Evolutionary conservation across 2,329 filamentous ascomycete genomes (phyloP), one percentile per base, ranked within the genome.

Genomic region (Trichoderma semiorbis): DNA sequence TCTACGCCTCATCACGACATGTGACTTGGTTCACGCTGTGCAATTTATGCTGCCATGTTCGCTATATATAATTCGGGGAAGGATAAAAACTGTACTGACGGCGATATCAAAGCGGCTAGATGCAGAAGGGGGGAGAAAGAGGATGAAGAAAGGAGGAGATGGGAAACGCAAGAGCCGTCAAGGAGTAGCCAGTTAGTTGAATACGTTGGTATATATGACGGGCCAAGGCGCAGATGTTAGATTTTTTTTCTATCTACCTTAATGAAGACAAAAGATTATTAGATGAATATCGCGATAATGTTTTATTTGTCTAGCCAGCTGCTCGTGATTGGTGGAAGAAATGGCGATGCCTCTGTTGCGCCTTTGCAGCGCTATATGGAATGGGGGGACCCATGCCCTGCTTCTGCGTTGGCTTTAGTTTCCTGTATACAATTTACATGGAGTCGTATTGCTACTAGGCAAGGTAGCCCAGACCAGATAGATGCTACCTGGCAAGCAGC

Each of bases 281-380:
- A 30, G 24, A 30, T 24, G 26, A 32, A n/a, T 26, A 60, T 39
- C 14, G 34, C n/a, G 32, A 53, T 14, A 5, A 24, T 12, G 47
- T 11, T 24, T 34, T 26, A 12, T 34, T 24, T 21, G 11, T n/a
- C n/a, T 18, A 8, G 26, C 16, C 3, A n/a, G 21, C 12, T 12
- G 5, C 36, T n/a, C 36, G n/a, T 50, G 36, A 69, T 61, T 69
- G 66, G 66, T 61, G 66, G 66, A 69, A 69, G 55, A 69, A 47
- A 18, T 34, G 36, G 36, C 39, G 26, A 57, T 57, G 26, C 53
- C 53, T 24, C 14, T 32, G 26, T 39, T 47, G 18, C 14, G 28
- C 14, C 36, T 47, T 14, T 63, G 61, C 61, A 18, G 53, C 53
- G 24, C 53, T 57, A 28, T 14, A 18, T 18, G 53, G 53, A 57